Base-by-base conservation (phyloP, 768 basidiomycete genomes). In the Calocybe cyanea region DNA sequence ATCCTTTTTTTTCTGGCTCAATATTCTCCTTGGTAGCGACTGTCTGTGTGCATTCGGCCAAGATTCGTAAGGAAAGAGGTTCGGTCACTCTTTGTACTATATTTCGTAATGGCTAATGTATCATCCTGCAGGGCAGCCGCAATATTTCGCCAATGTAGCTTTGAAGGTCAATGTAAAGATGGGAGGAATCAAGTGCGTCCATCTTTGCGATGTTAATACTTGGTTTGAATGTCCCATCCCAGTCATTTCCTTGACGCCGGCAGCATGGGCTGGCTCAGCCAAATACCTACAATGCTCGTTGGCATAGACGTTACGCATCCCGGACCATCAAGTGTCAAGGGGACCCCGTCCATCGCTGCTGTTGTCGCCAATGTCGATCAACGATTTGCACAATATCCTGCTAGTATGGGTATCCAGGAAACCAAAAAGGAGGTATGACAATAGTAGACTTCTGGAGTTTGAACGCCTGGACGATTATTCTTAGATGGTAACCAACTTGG, bases 241-340 rank as follows among this genome's bases (percentile, higher is more conserved):
- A 76, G 76, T 46, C 77, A 80, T 49, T 54, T 57, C 8, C 59
- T 80, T 8, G 76, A 78, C 56, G 55, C 73, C 11, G 67, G 49
- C 1, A 81, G 71, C 44, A 75, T 86, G 72, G 50, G 52, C 6
- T 87, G 84, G 85, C 62, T 92, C 39, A 71, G 61, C 7, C 59
- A 72, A 57, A 63, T 59, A 48, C 76, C 76, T 15, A 91, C 90
- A 3, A 92, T 92, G 85, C 57, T 92, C 17, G 78, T 92, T 9
- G 90, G 90, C 1, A 87, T 90, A 57, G 88, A 77, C 56, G 85
- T 87, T 18, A 90, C 86, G 1, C 88, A 92, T 63, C 87, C 88
- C 17, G 85, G 88, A 15, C 81, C 80, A 4, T 83, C 83, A 1
- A 87, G 84, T 46, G 72, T 80, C 51, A 76, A 72, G 17, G 88